Conservation (phyloP, 2,329 filamentous ascomycete species). For the Byssothecium circinans region DNA sequence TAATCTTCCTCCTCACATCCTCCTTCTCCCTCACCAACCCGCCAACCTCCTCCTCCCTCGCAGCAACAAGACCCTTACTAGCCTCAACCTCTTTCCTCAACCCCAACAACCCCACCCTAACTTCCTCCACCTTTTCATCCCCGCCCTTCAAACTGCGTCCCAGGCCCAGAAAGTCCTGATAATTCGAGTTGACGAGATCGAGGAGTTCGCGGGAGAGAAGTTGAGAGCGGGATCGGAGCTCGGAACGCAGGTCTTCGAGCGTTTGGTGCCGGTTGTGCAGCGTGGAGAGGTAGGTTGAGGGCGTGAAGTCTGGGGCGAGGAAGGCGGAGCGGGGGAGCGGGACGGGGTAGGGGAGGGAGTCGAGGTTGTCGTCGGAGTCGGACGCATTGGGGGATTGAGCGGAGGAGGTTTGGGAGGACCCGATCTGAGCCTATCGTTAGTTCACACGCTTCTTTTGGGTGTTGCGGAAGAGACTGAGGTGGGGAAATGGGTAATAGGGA, state of each 20-base stretch:
- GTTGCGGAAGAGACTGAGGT: slow-evolving; percentile 5
- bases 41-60: slow-evolving; percentile 65
- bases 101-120: slow-evolving; percentile 81
- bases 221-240: slow-evolving; percentile 78
- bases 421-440: slow-evolving; percentile 7
- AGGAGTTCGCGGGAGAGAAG: slow-evolving; percentile 83
- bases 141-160: slow-evolving; percentile 82
- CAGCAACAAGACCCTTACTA: slow-evolving; percentile 66
- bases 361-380: slow-evolving; percentile 4
- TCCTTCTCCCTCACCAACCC: slow-evolving; percentile 70
- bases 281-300: slow-evolving; percentile 79
- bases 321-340: slow-evolving; percentile 84
- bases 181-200: slow-evolving; percentile 93
- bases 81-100: slow-evolving; percentile 81
- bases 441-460: neutral
- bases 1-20: slow-evolving; percentile 65
- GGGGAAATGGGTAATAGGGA: neutral
- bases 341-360: slow-evolving; percentile 79
- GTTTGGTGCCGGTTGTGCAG: slow-evolving; percentile 89
- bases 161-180: slow-evolving; percentile 83
- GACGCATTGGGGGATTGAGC: slow-evolving; percentile 12
- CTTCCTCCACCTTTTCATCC: slow-evolving; percentile 87
- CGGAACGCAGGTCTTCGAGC: slow-evolving; percentile 85
- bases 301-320: slow-evolving; percentile 72
- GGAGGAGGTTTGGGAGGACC: slow-evolving; percentile 11